These are phyloP conservation scores for Tolypocladium guangdongense DNA, from an alignment of 2,329 filamentous ascomycete genomes.

Conservation along the genomic window DNA sequence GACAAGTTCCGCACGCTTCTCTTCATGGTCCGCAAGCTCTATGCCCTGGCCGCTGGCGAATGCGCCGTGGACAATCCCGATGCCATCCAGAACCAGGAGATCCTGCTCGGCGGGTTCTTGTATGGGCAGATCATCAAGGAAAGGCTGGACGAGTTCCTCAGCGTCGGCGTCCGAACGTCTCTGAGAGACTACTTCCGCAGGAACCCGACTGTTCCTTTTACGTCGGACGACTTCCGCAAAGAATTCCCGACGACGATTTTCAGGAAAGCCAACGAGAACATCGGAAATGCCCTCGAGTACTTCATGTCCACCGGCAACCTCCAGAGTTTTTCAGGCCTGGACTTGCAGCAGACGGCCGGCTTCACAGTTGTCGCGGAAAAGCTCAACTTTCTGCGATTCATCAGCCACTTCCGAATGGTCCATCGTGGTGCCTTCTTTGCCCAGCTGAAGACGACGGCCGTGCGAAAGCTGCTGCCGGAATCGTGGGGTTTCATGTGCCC, in stretches of 20 bases:
- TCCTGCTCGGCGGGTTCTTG: constrained; percentile 83
- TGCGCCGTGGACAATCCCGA: constrained; percentile 93
- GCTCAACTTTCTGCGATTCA: constrained; percentile 97
- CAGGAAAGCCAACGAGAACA: constrained; percentile 72
- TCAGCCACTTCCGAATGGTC: constrained; percentile 98
- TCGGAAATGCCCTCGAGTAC: constrained; percentile 82
- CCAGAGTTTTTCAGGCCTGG: constrained; percentile 79
- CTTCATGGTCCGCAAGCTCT: constrained; percentile 95
- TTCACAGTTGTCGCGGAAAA: constrained; percentile 97
- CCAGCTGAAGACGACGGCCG: constrained; percentile 91
- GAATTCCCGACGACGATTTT: constrained; percentile 75
- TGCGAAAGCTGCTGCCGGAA: constrained; percentile 88
- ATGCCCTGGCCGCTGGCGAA: constrained; percentile 83
- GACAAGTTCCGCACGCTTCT: constrained; percentile 93
- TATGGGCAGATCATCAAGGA: constrained; percentile 97
- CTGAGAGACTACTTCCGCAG: constrained; percentile 47
- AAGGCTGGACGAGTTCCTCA: constrained; percentile 78
- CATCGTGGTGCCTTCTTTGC: constrained; percentile 99
- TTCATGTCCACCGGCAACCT: constrained; percentile 95
- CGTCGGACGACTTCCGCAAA: constrained; percentile 62
- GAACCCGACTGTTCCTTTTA: constrained; percentile 58
- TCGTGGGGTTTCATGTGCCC: constrained; percentile 98
- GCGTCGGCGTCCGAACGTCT: constrained; percentile 36
- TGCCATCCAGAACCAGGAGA: constrained; percentile 91
- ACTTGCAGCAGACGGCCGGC: constrained; percentile 87